Conservation (phyloP, 305 asterid genomes). For the Plantago coronopus region DNA sequence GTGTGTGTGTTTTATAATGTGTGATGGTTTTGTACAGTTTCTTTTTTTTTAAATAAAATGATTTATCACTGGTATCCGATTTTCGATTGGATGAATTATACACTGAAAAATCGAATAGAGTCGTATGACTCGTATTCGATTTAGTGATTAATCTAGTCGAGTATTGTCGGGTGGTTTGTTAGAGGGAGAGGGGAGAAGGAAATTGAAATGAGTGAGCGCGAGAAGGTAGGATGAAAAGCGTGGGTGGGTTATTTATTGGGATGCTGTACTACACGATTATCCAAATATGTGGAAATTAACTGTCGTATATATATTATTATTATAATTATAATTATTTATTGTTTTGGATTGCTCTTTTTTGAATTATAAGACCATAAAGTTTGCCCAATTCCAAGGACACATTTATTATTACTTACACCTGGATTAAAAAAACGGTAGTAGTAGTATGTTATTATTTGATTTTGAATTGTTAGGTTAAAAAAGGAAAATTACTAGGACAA, state of each 20-base stretch:
- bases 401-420: no score
- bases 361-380: no score
- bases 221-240: conserved; percentile 15
- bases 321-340: no score
- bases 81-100: no score
- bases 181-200: conserved; percentile 22
- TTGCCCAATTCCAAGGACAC: no score
- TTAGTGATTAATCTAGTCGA: no score
- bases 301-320: neutral
- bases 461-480: neutral
- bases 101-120: no score
- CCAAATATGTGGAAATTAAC: neutral
- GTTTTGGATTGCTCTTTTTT: no score
- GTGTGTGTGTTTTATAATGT: conserved; percentile 1
- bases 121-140: no score
- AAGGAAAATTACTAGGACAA: no score
- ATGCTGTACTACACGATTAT: neutral
- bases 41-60: neutral
- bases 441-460: neutral
- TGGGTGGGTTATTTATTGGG: conserved; percentile 24
- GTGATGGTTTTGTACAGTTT: neutral
- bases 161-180: no score
- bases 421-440: neutral
- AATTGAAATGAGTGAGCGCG: conserved; percentile 69
- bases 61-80: no score